Percentiles rank a stretch among this genome's conserved stretches.
Evolutionary conservation across 257 asterid genomes (phyloP).

Genomic region (Nicotiana tabacum): DNA sequence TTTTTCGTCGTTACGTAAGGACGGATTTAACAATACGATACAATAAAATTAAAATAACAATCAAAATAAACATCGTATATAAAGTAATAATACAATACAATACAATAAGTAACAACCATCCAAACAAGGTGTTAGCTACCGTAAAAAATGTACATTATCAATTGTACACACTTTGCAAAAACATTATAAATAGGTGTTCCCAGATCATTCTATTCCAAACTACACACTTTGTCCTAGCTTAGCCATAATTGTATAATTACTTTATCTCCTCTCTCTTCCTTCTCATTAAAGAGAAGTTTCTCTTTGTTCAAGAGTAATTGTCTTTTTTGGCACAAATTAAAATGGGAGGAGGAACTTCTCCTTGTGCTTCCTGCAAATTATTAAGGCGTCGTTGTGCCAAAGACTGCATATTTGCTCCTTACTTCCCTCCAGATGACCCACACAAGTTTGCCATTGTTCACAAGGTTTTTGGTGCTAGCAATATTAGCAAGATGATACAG

Average conservation of each 20-base stretch:
- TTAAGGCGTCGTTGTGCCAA: conserved; percentile 8
- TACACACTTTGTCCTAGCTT: neutral
- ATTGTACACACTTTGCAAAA: neutral
- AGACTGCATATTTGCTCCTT: conserved; percentile 11
- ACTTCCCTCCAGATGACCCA: conserved; percentile 1
- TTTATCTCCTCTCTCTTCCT: neutral
- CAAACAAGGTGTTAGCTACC: too few species aligned
- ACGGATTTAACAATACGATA: too few species aligned
- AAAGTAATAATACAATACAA: too few species aligned
- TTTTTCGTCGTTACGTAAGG: too few species aligned
- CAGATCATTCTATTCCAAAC: conserved; percentile 24
- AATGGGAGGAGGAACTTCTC: conserved; percentile 55
- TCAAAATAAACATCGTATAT: too few species aligned
- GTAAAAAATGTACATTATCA: neutral
- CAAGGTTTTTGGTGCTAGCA: conserved; percentile 12
- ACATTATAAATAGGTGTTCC: conserved; percentile 24
- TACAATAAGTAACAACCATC: too few species aligned
- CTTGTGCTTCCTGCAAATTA: conserved; percentile 11
- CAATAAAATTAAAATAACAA: too few species aligned
- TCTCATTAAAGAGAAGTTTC: neutral
- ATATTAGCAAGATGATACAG: conserved; percentile 2
- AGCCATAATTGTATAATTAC: neutral
- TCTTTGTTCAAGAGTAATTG: neutral
- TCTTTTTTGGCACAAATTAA: neutral
- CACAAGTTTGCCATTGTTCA: conserved; percentile 15